phyloP scores from a whole-genome alignment of 2,329 filamentous ascomycete genomes.

The Eurotiales sp. region DNA sequence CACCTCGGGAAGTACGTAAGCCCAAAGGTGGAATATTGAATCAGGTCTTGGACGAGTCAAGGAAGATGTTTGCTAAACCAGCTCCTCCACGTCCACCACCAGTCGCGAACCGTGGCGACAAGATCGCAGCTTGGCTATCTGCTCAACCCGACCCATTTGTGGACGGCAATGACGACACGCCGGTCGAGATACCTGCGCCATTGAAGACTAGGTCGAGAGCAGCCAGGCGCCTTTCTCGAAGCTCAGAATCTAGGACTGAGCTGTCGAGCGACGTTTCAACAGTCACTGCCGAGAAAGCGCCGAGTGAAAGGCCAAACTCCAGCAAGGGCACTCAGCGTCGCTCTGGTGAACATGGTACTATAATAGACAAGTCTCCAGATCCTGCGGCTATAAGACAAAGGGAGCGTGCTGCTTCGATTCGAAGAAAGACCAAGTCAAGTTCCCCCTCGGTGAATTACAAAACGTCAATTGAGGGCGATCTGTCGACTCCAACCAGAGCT shows the following conservation, averaged over 20 bases:
- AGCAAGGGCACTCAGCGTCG: neutral
- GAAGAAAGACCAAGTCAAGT: conserved; percentile 3
- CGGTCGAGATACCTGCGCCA: conserved; percentile 38
- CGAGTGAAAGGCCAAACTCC: neutral
- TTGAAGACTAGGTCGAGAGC: conserved; percentile 39
- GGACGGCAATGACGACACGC: conserved; percentile 41
- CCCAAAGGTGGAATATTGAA: conserved; percentile 41
- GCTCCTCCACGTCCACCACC: conserved; percentile 35
- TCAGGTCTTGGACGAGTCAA: conserved; percentile 43
- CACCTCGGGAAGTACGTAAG: conserved; percentile 21
- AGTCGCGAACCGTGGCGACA: conserved; percentile 40
- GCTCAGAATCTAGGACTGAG: conserved; percentile 21
- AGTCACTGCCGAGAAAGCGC: conserved; percentile 11
- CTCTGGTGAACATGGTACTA: neutral
- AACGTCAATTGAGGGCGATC: neutral
- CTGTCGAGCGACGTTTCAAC: conserved; percentile 20
- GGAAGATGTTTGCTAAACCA: conserved; percentile 43
- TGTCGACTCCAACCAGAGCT: conserved; percentile 1
- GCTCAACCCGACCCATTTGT: conserved; percentile 54
- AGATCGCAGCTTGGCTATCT: conserved; percentile 61
- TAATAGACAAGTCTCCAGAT: neutral
- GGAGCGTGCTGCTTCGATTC: conserved; percentile 1
- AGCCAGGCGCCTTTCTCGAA: conserved; percentile 24
- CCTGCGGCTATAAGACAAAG: conserved; percentile 1
- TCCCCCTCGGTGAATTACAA: neutral